These are phyloP conservation scores for Blastocystis sp. DNA, from an alignment of 352 stramenopile species.

Conservation along the genomic window DNA sequence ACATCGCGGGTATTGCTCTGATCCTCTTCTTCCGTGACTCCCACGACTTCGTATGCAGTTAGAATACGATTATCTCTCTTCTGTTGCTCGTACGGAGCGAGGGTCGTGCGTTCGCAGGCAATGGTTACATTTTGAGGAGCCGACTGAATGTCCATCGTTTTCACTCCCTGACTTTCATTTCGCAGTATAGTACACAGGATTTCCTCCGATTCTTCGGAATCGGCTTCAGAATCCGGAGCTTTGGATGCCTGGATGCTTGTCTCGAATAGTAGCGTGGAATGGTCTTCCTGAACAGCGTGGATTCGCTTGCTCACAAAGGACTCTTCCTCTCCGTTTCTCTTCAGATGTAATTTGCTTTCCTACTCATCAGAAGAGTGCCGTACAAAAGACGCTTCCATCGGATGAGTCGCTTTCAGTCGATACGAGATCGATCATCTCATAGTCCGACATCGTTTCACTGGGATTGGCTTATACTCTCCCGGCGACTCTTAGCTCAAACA, in stretches of 20 bases:
- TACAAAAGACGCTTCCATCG: neutral
- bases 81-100: neutral
- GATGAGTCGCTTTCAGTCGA: slow-evolving; percentile 3
- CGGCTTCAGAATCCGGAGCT: neutral
- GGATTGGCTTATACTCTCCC: no score
- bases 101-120: neutral
- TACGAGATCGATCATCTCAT: slow-evolving; percentile 28
- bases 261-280: neutral
- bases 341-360: neutral
- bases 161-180: neutral
- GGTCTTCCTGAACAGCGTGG: neutral
- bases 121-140: neutral
- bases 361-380: neutral
- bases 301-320: slow-evolving; percentile 15
- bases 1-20: neutral
- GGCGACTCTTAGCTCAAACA: neutral
- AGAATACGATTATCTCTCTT: neutral
- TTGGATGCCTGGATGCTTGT: neutral
- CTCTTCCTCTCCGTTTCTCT: neutral
- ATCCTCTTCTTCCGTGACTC: slow-evolving; percentile 18
- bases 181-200: neutral
- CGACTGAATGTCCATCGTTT: neutral
- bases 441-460: neutral
- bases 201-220: neutral
- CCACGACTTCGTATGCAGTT: slow-evolving; percentile 14